These are phyloP conservation scores for Hibiscus syriacus DNA, from an alignment of 345 rosid species.

Conservation along the genomic window DNA sequence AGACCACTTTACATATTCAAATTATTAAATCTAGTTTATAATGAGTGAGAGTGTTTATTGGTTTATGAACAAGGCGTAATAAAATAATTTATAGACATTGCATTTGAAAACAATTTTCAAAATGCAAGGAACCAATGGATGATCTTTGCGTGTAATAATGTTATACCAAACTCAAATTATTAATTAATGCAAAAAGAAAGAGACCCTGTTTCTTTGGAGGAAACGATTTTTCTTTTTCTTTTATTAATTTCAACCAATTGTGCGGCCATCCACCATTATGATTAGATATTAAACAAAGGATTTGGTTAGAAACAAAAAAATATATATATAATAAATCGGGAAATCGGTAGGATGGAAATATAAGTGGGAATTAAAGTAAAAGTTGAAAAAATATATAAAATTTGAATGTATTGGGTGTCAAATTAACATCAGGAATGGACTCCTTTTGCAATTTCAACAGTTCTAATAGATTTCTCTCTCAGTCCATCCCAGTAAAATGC, in stretches of 20 bases:
- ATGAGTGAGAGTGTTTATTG: too few relatives aligned
- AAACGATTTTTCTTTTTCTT: neutral
- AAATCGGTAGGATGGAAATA: neutral
- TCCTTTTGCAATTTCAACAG: neutral
- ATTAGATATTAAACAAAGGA: neutral
- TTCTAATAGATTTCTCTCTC: neutral
- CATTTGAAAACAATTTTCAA: too few relatives aligned
- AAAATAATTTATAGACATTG: too few relatives aligned
- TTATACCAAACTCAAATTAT: neutral
- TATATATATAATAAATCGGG: neutral
- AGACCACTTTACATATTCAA: too few relatives aligned
- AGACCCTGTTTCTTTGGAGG: neutral
- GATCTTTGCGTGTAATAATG: too few relatives aligned
- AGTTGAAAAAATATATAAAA: neutral
- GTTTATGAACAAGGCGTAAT: too few relatives aligned
- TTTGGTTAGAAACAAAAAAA: neutral
- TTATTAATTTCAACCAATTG: neutral
- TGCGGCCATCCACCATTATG: neutral
- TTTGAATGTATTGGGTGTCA: neutral
- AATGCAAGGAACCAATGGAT: too few relatives aligned
- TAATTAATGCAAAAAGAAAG: neutral
- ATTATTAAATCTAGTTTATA: too few relatives aligned
- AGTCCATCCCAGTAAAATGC: too few relatives aligned
- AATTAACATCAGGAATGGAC: constrained; percentile 8
- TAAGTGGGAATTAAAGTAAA: neutral